Evolutionary conservation across 345 rosid genomes (phyloP).

Genomic region (Camelina hispida): DNA sequence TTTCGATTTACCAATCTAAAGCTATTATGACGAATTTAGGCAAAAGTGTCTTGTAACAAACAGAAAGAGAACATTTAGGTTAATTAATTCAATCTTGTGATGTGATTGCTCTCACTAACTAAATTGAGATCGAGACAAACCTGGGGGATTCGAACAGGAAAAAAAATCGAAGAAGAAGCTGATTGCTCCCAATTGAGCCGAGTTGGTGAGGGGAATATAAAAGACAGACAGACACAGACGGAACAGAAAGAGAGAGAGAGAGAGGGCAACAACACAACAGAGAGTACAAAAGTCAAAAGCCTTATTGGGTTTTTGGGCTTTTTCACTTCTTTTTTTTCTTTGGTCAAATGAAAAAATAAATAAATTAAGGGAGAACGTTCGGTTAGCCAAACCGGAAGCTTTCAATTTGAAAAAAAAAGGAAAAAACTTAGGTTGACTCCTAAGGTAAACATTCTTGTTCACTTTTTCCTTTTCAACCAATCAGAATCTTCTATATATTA

Average conservation of each 20-base stretch:
- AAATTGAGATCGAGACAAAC: slow-evolving; percentile 20
- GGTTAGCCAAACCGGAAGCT: slow-evolving; percentile 15
- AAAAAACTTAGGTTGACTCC: too few relatives aligned
- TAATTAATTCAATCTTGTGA: background rate
- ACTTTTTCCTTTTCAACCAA: too few relatives aligned
- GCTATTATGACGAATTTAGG: background rate
- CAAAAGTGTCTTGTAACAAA: background rate
- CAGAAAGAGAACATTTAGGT: background rate
- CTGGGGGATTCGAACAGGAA: slow-evolving; percentile 12
- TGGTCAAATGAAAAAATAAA: background rate
- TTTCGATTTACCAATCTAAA: slow-evolving; percentile 2
- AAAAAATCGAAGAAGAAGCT: slow-evolving; percentile 5
- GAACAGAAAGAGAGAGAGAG: background rate
- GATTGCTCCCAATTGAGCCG: background rate
- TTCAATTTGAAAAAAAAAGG: too few relatives aligned
- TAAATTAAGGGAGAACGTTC: background rate
- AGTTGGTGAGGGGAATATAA: background rate
- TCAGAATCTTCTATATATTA: too few relatives aligned
- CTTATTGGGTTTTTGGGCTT: slow-evolving; percentile 31
- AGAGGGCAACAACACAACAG: background rate
- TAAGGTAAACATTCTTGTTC: too few relatives aligned
- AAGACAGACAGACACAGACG: background rate
- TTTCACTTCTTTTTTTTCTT: background rate
- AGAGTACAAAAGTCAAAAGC: slow-evolving; percentile 16
- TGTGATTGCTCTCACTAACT: background rate